phyloP scores from a whole-genome alignment of 1,284 basidiomycete genomes.

The Ustilago curta region DNA sequence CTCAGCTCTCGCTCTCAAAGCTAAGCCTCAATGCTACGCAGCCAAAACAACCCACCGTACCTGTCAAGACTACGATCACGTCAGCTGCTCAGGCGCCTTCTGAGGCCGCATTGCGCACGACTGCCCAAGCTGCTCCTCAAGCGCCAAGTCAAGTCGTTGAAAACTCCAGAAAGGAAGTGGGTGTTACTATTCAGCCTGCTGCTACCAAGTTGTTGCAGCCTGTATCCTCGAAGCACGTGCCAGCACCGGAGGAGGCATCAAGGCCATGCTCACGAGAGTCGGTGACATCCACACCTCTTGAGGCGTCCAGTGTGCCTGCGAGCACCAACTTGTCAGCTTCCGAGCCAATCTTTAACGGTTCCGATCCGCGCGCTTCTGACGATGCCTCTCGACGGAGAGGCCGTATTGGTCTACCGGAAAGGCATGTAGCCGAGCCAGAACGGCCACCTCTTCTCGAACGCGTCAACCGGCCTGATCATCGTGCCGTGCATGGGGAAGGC shows the following conservation, averaged over 20 bases:
- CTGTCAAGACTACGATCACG: neutral
- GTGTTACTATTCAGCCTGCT: neutral
- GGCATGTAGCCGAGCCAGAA: neutral
- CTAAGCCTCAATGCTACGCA: neutral
- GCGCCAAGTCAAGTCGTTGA: neutral
- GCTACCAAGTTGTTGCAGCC: neutral
- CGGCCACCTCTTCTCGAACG: neutral
- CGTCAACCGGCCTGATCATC: neutral
- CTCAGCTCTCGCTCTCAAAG: neutral
- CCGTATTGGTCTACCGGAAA: neutral
- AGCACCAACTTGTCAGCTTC: neutral
- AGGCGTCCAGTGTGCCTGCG: neutral
- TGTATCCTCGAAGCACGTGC: neutral
- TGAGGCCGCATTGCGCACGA: neutral
- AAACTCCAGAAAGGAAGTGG: neutral
- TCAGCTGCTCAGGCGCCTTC: neutral
- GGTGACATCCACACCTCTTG: neutral
- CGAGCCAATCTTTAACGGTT: neutral
- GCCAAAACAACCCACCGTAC: neutral
- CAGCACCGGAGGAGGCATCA: neutral
- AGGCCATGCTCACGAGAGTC: neutral
- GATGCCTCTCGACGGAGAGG: neutral
- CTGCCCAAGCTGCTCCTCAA: no score
- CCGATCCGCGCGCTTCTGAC: neutral
- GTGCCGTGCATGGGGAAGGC: neutral